Conservation (phyloP, 768 basidiomycete species). For the Mycena metata region DNA sequence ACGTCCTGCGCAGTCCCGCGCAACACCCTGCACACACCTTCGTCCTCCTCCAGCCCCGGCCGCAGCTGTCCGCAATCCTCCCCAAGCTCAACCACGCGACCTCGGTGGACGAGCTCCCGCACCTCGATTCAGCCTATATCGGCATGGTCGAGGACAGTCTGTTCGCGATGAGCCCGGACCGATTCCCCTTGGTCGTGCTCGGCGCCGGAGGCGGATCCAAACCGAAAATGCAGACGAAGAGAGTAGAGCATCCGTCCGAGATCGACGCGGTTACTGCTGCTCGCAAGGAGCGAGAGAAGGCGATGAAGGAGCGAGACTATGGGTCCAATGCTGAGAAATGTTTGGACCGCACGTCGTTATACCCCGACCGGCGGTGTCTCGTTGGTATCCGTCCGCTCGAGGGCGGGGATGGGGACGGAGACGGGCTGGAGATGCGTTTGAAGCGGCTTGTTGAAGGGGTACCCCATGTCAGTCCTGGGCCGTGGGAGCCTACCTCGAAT, state of each 20-base stretch:
- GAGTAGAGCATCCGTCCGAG: slow-evolving; percentile 51
- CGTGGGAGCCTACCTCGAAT: slow-evolving; percentile 39
- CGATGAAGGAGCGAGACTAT: slow-evolving; percentile 36
- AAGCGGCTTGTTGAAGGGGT: slow-evolving; percentile 73
- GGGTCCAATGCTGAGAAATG: slow-evolving; percentile 38
- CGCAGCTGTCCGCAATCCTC: slow-evolving; percentile 79
- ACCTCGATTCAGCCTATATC: slow-evolving; percentile 81
- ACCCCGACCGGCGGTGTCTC: slow-evolving; percentile 68
- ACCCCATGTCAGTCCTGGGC: slow-evolving; percentile 47
- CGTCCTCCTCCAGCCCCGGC: slow-evolving; percentile 89
- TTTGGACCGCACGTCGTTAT: slow-evolving; percentile 35
- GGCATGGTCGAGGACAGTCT: slow-evolving; percentile 83
- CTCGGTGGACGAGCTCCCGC: slow-evolving; percentile 50
- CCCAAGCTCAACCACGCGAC: slow-evolving; percentile 63
- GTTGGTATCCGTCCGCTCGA: slow-evolving; percentile 72
- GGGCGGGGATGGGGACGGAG: slow-evolving; percentile 61
- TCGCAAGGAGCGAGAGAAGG: slow-evolving; percentile 57
- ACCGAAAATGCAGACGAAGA: neutral
- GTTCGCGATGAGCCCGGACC: slow-evolving; percentile 87
- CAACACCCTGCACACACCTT: slow-evolving; percentile 66
- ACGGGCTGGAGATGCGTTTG: slow-evolving; percentile 52
- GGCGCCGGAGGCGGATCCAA: slow-evolving; percentile 47
- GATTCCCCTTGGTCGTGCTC: slow-evolving; percentile 87
- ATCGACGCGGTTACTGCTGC: slow-evolving; percentile 61
- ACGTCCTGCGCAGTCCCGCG: slow-evolving; percentile 65